A percentile compares a stretch with the other conserved stretches of the same genome.
Evolutionary conservation across 208 protist genomes (phyloP).

Genomic region (Blechomonas ayalai): DNA sequence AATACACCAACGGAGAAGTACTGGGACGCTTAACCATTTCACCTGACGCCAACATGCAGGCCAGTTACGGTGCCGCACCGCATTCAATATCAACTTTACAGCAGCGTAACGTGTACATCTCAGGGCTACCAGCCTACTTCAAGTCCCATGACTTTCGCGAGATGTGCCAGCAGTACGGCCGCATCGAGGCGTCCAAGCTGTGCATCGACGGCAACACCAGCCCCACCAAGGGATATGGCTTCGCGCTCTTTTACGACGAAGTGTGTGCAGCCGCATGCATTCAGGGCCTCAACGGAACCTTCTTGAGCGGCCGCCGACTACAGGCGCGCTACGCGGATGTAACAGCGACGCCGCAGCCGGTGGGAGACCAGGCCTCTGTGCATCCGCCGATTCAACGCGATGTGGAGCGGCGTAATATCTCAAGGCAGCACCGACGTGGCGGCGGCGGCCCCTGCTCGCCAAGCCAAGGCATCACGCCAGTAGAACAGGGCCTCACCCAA

Average conservation of each 20-base stretch:
- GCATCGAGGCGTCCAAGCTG: constrained; percentile 56
- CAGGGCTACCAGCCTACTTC: constrained; percentile 35
- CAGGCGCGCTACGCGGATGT: constrained; percentile 56
- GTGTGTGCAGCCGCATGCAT: constrained; percentile 45
- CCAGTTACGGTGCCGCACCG: constrained; percentile 40
- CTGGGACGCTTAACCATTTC: background rate
- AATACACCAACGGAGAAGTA: background rate
- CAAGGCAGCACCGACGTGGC: too few relatives aligned
- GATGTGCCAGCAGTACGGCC: constrained; percentile 50
- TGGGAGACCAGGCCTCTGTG: constrained; percentile 11
- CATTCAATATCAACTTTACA: constrained; percentile 79
- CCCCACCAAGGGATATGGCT: constrained; percentile 64
- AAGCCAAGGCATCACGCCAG: too few relatives aligned
- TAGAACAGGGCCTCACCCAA: too few relatives aligned
- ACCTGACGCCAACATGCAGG: too few relatives aligned
- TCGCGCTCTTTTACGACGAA: constrained; percentile 59
- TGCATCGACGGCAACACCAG: constrained; percentile 42
- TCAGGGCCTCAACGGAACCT: constrained; percentile 31
- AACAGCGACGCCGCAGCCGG: constrained; percentile 43
- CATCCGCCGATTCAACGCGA: constrained; percentile 13
- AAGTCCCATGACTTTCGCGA: constrained; percentile 45
- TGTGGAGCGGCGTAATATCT: too few relatives aligned
- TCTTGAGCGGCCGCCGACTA: constrained; percentile 27
- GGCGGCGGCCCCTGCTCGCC: too few relatives aligned
- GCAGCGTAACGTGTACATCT: constrained; percentile 76